Percentiles rank a stretch among this genome's conserved stretches.
phyloP scores from a whole-genome alignment of 352 stramenopile genomes.

The Globisporangium megalacanthum region DNA sequence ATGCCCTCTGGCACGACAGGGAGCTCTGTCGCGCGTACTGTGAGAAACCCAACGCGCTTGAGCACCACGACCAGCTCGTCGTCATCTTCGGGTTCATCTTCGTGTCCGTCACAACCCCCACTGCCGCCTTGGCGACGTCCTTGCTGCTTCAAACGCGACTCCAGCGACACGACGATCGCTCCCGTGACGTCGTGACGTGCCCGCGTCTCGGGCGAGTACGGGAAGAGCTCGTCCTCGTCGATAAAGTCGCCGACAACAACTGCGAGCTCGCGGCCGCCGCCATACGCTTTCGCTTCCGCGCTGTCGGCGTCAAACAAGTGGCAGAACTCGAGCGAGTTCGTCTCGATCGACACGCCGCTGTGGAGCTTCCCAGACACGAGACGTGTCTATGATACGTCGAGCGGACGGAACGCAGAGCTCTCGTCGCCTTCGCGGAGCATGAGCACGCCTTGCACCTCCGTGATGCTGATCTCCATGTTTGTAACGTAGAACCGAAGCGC shows the following conservation, averaged over 20 bases:
- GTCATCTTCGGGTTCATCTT: conserved; percentile 2
- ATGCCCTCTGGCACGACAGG: not conserved
- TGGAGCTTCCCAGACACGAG: not conserved
- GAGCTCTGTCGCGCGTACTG: not conserved
- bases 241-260: conserved; percentile 7
- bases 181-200: conserved; percentile 6
- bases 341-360: conserved; percentile 3
- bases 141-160: not conserved
- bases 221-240: conserved; percentile 7
- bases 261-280: not conserved
- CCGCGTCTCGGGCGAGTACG: conserved; percentile 7
- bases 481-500: conserved; percentile 46
- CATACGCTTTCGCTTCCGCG: not conserved
- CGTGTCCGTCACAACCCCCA: not conserved
- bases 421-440: conserved; percentile 31
- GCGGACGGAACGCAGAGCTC: not conserved
- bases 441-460: conserved; percentile 45
- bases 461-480: conserved; percentile 58
- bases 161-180: conserved; percentile 1
- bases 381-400: conserved; percentile 1
- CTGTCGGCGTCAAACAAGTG: not conserved
- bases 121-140: not conserved
- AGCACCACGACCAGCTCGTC: conserved; percentile 6
- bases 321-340: conserved; percentile 3
- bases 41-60: not conserved